Evolutionary conservation across 2,329 filamentous ascomycete species (phyloP).

Genomic region (Calonectria hawksworthii): DNA sequence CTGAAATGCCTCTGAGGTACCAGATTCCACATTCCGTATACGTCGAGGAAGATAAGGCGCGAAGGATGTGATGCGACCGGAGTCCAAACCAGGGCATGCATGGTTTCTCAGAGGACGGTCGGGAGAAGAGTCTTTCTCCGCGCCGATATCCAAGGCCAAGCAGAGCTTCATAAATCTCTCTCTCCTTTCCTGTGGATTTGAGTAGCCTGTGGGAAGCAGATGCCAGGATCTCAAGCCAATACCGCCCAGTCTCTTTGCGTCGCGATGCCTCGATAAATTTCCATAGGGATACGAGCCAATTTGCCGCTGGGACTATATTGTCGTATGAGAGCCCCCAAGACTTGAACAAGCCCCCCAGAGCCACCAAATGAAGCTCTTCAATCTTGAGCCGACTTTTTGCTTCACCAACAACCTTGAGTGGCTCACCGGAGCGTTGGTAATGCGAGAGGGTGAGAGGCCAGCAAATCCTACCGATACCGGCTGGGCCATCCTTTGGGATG

Average conservation of each 20-base stretch:
- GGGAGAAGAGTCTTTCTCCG: not conserved
- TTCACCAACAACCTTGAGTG: not conserved
- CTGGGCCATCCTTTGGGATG: not conserved
- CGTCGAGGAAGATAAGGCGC: not conserved
- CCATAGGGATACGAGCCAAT: not conserved
- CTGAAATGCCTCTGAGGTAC: not conserved
- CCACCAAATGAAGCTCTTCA: not conserved
- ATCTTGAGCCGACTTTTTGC: not conserved
- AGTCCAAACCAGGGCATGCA: not conserved
- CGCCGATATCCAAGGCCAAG: not conserved
- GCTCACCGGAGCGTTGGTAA: not conserved
- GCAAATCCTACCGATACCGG: not conserved
- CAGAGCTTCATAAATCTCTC: not conserved
- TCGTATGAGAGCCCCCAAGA: not conserved
- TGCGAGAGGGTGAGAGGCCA: not conserved
- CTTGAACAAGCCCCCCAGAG: not conserved
- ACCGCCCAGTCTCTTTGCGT: not conserved
- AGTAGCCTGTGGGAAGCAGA: not conserved
- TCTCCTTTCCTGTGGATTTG: not conserved
- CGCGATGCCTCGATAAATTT: not conserved
- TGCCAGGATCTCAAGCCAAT: not conserved
- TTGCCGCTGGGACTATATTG: not conserved
- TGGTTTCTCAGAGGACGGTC: not conserved
- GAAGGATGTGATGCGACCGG: not conserved
- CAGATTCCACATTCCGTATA: not conserved